Base-by-base conservation (phyloP, 441 rosid species). In the Populus trichocarpa region DNA sequence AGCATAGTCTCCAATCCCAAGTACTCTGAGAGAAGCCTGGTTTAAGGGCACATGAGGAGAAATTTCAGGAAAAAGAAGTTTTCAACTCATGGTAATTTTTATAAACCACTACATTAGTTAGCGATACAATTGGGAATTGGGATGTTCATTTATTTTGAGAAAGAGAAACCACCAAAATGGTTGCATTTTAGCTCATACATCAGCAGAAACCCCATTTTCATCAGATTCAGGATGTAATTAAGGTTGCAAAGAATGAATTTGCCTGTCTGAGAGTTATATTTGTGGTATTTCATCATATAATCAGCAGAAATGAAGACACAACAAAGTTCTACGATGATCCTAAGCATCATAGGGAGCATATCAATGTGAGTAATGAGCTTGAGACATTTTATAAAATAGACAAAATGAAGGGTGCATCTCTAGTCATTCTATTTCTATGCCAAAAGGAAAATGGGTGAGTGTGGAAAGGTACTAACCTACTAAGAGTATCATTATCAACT, bases 401-500 rank as follows among this genome's bases (percentile, higher is more conserved):
- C 30, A 42, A 74, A 14, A 23, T 23, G 61, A 67, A 67, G 66
- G 33, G 18, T 35, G 8, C n/a, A 46, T 64, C 22, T 28, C 14
- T 6, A 50, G 18, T 57, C 35, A 69, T 33, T 9, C 36, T 6
- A 46, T 9, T 46, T 13, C 57, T 46, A 46, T 13, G 57, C 20
- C 11, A 42, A 75, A 40, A 75, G 69, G 22, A 6, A 61, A 66
- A 46, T 23, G 68, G 26, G 32, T 25, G 46, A 14, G 35, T 22
- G 10, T n/a, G 32, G 16, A 22, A 50, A 68, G 6, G 18, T 2
- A 89, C 89, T 77, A 69, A 90, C 97, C 88, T 85, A 84, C 86
- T 89, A 40, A 94, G 90, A 70, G 86, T 89, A 73, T 85, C 90
- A 75, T 89, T 88, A 59, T 81, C 86, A 33, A 91, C 90, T 67